Evolutionary conservation across 495 filamentous ascomycete genomes (phyloP).

Genomic region (Penicillium cataractarum): DNA sequence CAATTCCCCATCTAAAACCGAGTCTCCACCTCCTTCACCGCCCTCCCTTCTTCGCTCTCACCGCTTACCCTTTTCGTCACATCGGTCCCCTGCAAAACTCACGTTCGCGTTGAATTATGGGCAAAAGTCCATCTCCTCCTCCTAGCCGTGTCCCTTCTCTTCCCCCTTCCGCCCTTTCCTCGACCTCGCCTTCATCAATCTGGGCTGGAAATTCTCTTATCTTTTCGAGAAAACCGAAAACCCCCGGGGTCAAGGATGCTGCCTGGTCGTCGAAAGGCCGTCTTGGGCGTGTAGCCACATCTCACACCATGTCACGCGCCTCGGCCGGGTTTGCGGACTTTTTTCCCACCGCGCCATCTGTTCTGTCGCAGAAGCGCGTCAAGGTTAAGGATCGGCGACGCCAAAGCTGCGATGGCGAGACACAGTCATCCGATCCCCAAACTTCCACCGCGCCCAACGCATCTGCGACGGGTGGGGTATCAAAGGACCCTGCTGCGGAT

Average conservation of each 20-base stretch:
- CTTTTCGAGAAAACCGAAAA: slow-evolving; percentile 25
- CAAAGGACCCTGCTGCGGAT: slow-evolving; percentile 16
- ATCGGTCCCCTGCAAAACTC: slow-evolving; percentile 20
- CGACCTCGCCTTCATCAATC: slow-evolving; percentile 2
- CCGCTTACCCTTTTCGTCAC: slow-evolving; percentile 15
- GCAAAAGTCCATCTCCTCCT: background rate
- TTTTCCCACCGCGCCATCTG: slow-evolving; percentile 82
- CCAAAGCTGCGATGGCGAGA: slow-evolving; percentile 30
- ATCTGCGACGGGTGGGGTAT: slow-evolving; percentile 22
- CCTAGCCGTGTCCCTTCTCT: background rate
- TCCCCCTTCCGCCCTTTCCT: slow-evolving; percentile 5
- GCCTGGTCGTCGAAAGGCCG: slow-evolving; percentile 38
- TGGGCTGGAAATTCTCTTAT: slow-evolving; percentile 29
- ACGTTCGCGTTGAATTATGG: slow-evolving; percentile 12
- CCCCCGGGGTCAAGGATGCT: slow-evolving; percentile 48
- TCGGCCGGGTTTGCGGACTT: slow-evolving; percentile 85
- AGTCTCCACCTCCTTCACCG: slow-evolving; percentile 7
- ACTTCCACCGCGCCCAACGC: slow-evolving; percentile 14
- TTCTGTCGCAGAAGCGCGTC: slow-evolving; percentile 59
- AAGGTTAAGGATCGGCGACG: slow-evolving; percentile 45
- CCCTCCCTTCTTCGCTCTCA: background rate
- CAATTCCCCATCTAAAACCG: background rate
- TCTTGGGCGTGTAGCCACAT: slow-evolving; percentile 50
- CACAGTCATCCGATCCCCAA: slow-evolving; percentile 5
- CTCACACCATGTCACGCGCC: slow-evolving; percentile 74